Percentiles rank a stretch among this genome's conserved stretches.
phyloP scores from a whole-genome alignment of 2,329 filamentous ascomycete species.

The Sporothrix euskadiensis region DNA sequence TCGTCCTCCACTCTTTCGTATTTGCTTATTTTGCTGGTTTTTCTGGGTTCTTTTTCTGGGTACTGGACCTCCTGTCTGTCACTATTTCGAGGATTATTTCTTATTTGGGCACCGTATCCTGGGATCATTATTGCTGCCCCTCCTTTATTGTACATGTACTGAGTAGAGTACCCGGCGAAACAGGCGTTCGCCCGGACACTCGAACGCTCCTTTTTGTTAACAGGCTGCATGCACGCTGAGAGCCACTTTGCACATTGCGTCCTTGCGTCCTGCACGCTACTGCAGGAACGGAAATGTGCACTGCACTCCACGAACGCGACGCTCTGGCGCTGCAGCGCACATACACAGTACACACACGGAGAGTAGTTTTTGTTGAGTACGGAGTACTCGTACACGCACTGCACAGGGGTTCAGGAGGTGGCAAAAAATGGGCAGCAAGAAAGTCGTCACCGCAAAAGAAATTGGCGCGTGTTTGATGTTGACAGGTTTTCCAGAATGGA shows the following conservation, averaged over 20 bases:
- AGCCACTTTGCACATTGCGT: background rate
- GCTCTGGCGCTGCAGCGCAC: background rate
- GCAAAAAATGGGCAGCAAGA: background rate
- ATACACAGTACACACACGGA: background rate
- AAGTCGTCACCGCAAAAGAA: background rate
- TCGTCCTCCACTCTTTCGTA: background rate
- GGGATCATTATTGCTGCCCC: background rate
- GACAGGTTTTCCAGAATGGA: background rate
- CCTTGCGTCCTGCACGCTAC: constrained; percentile 3
- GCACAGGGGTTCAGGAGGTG: constrained; percentile 12
- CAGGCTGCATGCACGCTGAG: background rate
- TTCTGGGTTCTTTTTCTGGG: background rate
- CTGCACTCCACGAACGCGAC: background rate
- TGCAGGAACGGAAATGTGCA: constrained; percentile 12
- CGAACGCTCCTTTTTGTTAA: background rate
- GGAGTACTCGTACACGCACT: too few species aligned
- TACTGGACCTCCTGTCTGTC: background rate
- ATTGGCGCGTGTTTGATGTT: constrained; percentile 1
- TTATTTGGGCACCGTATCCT: background rate
- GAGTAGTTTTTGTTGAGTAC: too few species aligned
- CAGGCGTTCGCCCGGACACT: background rate
- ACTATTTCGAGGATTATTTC: background rate
- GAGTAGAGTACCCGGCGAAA: too few species aligned
- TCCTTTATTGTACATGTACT: background rate
- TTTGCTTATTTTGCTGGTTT: background rate